Base-by-base conservation (phyloP, 331 rosid species). In the Malus hybrid region DNA sequence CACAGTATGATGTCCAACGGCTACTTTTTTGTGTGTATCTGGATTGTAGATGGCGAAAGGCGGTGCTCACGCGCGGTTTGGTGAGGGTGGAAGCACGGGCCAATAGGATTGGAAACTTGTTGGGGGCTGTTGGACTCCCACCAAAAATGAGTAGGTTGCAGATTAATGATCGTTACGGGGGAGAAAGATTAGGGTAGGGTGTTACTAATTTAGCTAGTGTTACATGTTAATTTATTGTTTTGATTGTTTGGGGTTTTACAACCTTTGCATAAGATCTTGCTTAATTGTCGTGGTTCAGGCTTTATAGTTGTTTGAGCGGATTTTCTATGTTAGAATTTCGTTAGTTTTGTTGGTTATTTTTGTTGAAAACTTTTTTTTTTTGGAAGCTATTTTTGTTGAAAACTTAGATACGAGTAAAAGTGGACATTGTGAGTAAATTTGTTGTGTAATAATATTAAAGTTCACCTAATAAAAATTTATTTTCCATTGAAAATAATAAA, bases 1-100 rank as follows among this genome's bases (percentile, higher is more conserved):
- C 36, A 82, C 63, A 48, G 60, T 66, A 79, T 4, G 5, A 10
- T 22, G 20, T 8, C 61, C 73, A 85, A 89, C 90, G 91, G 94
- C 85, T 85, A 81, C 80, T 68, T 76, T 70, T 63, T 9, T 13
- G 68, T 2, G 52, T 1, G 52, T 34, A 29, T 9, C 44, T 4
- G 60, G 28, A 61, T 30, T 6, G 1, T 3, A 30, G 10, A 30
- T 16, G 34, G 20, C 3, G 2, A 61, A 13, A 12, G 19, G 29
- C 18, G 3, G 19, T 16, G 16, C n/a, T 10, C 76, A 75, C 76
- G 68, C 63, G 76, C 76, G n/a, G 3, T n/a, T 10, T 6, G 1
- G 32, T 50, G 65, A 8, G 64, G 29, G 78, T 73, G 70, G 39
- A 0, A 0, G 4, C 52, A 56, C 78, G 56, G 34, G 3, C 63